These are phyloP conservation scores for Schwanniomyces polymorphus DNA, from an alignment of 805 yeast species.

Conservation along the genomic window DNA sequence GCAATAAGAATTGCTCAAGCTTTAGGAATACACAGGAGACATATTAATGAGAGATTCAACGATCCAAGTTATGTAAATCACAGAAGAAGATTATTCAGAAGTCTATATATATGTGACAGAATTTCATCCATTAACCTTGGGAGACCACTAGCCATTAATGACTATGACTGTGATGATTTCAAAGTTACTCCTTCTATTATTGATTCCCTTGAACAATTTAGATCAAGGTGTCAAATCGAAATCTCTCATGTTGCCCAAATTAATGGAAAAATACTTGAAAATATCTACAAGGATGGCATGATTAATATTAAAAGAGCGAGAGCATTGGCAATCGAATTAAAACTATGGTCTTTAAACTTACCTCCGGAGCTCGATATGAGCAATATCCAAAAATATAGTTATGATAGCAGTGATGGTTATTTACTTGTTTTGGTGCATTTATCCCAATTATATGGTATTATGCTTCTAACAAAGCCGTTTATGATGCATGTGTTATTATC, in stretches of 20 bases:
- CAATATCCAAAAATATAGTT: neutral
- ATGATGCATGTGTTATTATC: slow-evolving; percentile 27
- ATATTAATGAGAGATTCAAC: slow-evolving; percentile 36
- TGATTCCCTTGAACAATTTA: slow-evolving; percentile 16
- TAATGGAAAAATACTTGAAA: slow-evolving; percentile 27
- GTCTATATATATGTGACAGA: slow-evolving; percentile 32
- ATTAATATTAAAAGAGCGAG: slow-evolving; percentile 30
- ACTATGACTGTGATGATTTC: slow-evolving; percentile 40
- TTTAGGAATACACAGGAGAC: slow-evolving; percentile 39
- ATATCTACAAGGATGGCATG: slow-evolving; percentile 29
- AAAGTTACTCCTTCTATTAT: slow-evolving; percentile 2
- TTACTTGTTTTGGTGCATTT: slow-evolving; percentile 32
- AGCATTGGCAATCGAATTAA: slow-evolving; percentile 34
- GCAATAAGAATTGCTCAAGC: slow-evolving; percentile 45
- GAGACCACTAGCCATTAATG: slow-evolving; percentile 31
- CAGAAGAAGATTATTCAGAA: slow-evolving; percentile 35
- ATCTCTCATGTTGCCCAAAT: slow-evolving; percentile 25
- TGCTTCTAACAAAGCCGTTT: slow-evolving; percentile 42
- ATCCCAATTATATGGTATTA: slow-evolving; percentile 34
- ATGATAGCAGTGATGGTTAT: slow-evolving; percentile 11
- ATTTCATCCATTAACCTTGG: slow-evolving; percentile 35
- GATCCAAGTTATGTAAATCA: slow-evolving; percentile 23
- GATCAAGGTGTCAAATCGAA: slow-evolving; percentile 23
- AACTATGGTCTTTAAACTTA: slow-evolving; percentile 30
- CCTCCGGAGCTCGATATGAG: slow-evolving; percentile 26